Conservation (phyloP, 2,329 filamentous ascomycete species). For the Neocucurbitaria cava region DNA sequence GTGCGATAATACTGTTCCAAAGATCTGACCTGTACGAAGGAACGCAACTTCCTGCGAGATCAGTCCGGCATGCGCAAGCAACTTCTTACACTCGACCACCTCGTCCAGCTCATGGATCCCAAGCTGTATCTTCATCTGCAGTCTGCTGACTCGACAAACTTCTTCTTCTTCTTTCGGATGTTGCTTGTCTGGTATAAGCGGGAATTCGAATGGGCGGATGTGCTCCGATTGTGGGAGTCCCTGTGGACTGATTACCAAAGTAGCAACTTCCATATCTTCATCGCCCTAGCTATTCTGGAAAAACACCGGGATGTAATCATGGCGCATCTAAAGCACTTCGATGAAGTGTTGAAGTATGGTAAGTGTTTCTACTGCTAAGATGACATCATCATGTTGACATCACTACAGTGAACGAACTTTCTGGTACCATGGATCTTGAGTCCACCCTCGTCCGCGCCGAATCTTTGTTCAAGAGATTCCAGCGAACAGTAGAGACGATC, state of each 20-base stretch:
- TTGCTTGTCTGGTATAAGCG: slow-evolving; percentile 98
- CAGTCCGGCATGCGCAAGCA: slow-evolving; percentile 96
- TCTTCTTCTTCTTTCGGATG: slow-evolving; percentile 99
- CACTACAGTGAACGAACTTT: slow-evolving; percentile 85
- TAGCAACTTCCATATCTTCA: slow-evolving; percentile 91
- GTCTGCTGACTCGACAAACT: slow-evolving; percentile 93
- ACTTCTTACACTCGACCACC: slow-evolving; percentile 87
- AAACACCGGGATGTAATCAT: slow-evolving; percentile 97
- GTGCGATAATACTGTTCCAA: too few species aligned
- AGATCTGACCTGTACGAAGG: slow-evolving; percentile 52
- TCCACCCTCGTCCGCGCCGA: slow-evolving; percentile 88
- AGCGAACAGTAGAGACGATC: slow-evolving; percentile 85
- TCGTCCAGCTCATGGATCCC: slow-evolving; percentile 96
- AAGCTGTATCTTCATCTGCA: slow-evolving; percentile 91
- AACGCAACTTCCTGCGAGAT: slow-evolving; percentile 93
- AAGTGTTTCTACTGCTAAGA: too few species aligned
- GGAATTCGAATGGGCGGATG: slow-evolving; percentile 89
- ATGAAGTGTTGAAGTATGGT: slow-evolving; percentile 97
- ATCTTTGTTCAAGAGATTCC: slow-evolving; percentile 84
- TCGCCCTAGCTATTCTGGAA: slow-evolving; percentile 92
- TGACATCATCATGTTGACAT: slow-evolving; percentile 11
- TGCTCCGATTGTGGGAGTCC: slow-evolving; percentile 87
- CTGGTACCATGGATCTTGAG: slow-evolving; percentile 88
- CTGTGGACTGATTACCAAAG: slow-evolving; percentile 93
- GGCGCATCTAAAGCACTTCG: slow-evolving; percentile 90